Percentiles rank a stretch among this genome's conserved stretches.
phyloP scores from a whole-genome alignment of 1,139 yeast species.

The Sugiyamaella novakii region DNA sequence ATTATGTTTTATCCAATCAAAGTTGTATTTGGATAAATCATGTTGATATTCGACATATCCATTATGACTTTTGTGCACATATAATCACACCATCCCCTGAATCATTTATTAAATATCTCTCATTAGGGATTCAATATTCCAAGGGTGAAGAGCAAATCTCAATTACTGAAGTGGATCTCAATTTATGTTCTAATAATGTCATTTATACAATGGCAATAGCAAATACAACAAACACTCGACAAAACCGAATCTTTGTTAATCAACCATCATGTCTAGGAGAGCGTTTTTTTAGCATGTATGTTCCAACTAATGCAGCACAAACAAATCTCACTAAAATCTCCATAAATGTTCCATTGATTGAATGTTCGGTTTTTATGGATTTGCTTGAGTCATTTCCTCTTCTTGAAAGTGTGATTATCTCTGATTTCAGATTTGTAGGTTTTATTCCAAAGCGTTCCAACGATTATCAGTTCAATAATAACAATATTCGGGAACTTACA shows the following conservation, averaged over 20 bases:
- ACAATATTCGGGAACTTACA: not conserved
- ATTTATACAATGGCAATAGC: not conserved
- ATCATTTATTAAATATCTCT: slow-evolving; percentile 3
- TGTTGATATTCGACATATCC: slow-evolving; percentile 5
- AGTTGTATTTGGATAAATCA: slow-evolving; percentile 7
- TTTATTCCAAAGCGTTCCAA: not conserved
- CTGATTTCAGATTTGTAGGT: slow-evolving; percentile 9
- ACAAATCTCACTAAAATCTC: not conserved
- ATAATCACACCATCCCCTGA: not conserved
- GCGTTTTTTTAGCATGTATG: not conserved
- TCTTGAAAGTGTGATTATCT: not conserved
- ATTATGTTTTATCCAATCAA: slow-evolving; percentile 8
- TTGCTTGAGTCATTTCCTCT: not conserved
- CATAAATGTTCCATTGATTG: slow-evolving; percentile 1
- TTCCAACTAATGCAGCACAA: not conserved
- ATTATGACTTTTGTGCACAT: not conserved
- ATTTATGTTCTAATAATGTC: not conserved
- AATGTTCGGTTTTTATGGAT: slow-evolving; percentile 1
- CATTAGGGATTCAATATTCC: not conserved
- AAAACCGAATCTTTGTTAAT: not conserved
- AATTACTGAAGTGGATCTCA: slow-evolving; percentile 4
- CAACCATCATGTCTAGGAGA: not conserved
- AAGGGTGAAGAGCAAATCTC: not conserved
- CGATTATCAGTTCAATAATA: not conserved
- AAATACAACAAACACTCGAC: not conserved